Evolutionary conservation across 2,329 filamentous ascomycete genomes (phyloP).

Genomic region (Fonsecaea nubica): DNA sequence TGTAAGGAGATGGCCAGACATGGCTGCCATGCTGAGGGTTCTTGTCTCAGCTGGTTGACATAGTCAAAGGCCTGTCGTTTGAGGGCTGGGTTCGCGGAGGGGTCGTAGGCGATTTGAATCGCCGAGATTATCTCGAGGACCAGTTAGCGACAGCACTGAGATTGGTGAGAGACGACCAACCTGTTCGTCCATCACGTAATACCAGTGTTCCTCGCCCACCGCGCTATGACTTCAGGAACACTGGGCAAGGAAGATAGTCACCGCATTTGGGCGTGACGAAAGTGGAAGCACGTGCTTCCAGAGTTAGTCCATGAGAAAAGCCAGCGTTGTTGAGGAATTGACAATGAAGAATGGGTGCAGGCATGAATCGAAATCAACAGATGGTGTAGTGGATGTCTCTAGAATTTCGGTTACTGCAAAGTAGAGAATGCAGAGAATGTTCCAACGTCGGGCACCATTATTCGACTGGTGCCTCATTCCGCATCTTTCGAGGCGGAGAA

Average conservation of each 20-base stretch:
- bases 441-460: constrained; percentile 1
- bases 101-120: constrained; percentile 91
- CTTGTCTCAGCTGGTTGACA: constrained; percentile 74
- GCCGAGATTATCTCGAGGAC: constrained; percentile 55
- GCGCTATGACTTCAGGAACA: constrained; percentile 38
- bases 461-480: neutral
- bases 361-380: neutral
- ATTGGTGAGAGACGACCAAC: constrained; percentile 44
- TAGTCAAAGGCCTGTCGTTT: constrained; percentile 74
- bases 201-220: constrained; percentile 41
- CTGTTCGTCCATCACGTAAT: constrained; percentile 42
- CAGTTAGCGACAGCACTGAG: constrained; percentile 56
- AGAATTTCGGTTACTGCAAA: neutral
- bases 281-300: constrained; percentile 41
- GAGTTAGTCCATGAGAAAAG: constrained; percentile 31
- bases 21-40: constrained; percentile 87
- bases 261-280: constrained; percentile 39
- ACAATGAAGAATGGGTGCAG: constrained; percentile 1
- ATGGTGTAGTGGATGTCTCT: neutral
- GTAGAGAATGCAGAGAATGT: neutral
- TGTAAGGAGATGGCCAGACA: constrained; percentile 86
- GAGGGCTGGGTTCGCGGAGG: constrained; percentile 73
- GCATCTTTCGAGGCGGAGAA: neutral
- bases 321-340: constrained; percentile 5
- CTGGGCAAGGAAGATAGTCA: constrained; percentile 39